Conservation (phyloP, 805 yeast genomes). For the Starmerella davenportii region DNA sequence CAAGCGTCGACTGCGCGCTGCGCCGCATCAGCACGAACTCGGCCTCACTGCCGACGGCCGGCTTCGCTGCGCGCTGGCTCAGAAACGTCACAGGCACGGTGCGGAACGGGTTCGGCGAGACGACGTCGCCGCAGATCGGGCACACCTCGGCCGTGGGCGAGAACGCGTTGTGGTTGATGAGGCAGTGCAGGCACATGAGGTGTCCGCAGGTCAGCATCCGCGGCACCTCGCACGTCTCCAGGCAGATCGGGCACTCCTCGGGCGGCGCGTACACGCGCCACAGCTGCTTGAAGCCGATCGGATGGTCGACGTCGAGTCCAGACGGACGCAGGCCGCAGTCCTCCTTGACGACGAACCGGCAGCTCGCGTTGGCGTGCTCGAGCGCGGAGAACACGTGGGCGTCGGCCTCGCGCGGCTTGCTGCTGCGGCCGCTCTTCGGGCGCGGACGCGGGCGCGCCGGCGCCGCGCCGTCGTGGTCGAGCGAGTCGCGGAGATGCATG, state of each 20-base stretch:
- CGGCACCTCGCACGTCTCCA: slow-evolving; percentile 73
- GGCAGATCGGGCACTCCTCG: slow-evolving; percentile 74
- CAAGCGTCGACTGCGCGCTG: slow-evolving; percentile 5
- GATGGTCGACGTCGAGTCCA: slow-evolving; percentile 22
- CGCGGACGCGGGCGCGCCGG: neutral
- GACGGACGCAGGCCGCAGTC: slow-evolving; percentile 39
- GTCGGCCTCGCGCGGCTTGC: neutral
- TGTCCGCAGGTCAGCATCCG: slow-evolving; percentile 94
- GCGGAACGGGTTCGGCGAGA: slow-evolving; percentile 2
- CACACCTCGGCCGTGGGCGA: slow-evolving; percentile 12
- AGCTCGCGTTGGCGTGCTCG: slow-evolving; percentile 54
- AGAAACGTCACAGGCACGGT: slow-evolving; percentile 14
- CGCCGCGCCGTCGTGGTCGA: neutral
- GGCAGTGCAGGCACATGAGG: slow-evolving; percentile 67
- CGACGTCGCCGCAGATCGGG: slow-evolving; percentile 15
- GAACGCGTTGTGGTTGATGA: slow-evolving; percentile 47
- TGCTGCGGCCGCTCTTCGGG: neutral
- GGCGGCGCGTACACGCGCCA: slow-evolving; percentile 60
- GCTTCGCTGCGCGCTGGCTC: slow-evolving; percentile 11
- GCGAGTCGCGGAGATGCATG: neutral
- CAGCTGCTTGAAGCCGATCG: slow-evolving; percentile 42
- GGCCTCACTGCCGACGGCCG: slow-evolving; percentile 14
- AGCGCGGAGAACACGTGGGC: neutral
- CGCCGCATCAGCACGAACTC: slow-evolving; percentile 13
- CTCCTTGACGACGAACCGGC: slow-evolving; percentile 62